Evolutionary conservation across 352 stramenopile species (phyloP).

Genomic region (Plasmopara viticola): DNA sequence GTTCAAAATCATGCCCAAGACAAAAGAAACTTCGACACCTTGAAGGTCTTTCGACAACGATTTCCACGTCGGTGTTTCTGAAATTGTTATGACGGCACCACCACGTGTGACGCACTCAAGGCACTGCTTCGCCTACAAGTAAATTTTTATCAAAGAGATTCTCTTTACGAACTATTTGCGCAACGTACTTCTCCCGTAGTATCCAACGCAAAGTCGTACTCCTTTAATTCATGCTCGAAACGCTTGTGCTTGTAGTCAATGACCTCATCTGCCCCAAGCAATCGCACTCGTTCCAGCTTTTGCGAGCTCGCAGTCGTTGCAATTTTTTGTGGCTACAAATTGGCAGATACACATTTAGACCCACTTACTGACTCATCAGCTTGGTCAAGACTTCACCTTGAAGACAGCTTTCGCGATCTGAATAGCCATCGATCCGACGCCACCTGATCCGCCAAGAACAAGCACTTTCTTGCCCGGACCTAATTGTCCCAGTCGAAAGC

Average conservation of each 20-base stretch:
- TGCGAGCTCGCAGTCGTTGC: slow-evolving; percentile 61
- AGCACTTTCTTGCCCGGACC: slow-evolving; percentile 64
- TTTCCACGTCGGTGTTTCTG: slow-evolving; percentile 42
- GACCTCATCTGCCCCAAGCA: slow-evolving; percentile 62
- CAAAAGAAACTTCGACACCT: slow-evolving; percentile 37
- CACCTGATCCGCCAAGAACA: slow-evolving; percentile 62
- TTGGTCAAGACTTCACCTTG: slow-evolving; percentile 30
- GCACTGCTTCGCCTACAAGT: slow-evolving; percentile 39
- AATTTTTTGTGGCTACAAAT: slow-evolving; percentile 44
- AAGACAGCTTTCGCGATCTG: slow-evolving; percentile 73
- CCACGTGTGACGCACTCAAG: slow-evolving; percentile 54
- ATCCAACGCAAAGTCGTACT: slow-evolving; percentile 76
- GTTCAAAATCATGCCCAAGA: slow-evolving; percentile 42
- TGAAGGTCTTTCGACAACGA: slow-evolving; percentile 26
- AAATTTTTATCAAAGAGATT: not conserved
- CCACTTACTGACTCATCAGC: not conserved
- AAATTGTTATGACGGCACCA: slow-evolving; percentile 54
- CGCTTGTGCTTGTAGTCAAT: slow-evolving; percentile 60
- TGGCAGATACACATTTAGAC: not conserved
- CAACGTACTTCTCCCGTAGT: slow-evolving; percentile 58
- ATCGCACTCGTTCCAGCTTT: slow-evolving; percentile 59
- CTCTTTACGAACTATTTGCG: not conserved
- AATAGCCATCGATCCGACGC: slow-evolving; percentile 62
- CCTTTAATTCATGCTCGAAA: slow-evolving; percentile 59
- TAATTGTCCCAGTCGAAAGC: slow-evolving; percentile 45